Percentiles rank a stretch among this genome's conserved stretches.
Conservation (phyloP, 257 asterid species). For the Coffea eugenioides region DNA sequence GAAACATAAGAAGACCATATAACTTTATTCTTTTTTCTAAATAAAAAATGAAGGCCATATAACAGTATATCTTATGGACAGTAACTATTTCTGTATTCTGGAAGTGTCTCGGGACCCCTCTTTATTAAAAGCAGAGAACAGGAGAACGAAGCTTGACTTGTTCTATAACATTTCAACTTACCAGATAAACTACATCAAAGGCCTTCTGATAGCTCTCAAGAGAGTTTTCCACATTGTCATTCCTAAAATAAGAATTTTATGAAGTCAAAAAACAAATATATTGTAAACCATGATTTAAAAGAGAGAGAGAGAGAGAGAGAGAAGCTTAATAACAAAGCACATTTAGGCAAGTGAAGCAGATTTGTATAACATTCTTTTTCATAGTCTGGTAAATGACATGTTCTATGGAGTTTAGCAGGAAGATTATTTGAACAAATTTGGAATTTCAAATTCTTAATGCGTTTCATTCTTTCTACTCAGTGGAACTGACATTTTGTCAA, state of each 20-base stretch:
- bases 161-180: constrained; percentile 22
- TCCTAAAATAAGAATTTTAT: constrained; percentile 47
- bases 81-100: not conserved
- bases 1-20: not conserved
- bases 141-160: not conserved
- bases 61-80: not conserved
- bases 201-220: constrained; percentile 63
- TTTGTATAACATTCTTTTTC: not conserved
- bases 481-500: not conserved
- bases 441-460: not conserved
- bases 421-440: not conserved
- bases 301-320: not conserved
- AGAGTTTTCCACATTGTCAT: constrained; percentile 69
- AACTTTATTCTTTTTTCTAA: not conserved
- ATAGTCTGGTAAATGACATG: not conserved
- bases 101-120: not conserved
- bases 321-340: not conserved
- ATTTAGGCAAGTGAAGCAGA: not conserved
- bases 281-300: not conserved
- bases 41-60: not conserved
- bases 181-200: constrained; percentile 83
- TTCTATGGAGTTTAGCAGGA: not conserved
- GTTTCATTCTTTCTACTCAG: not conserved
- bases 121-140: not conserved
- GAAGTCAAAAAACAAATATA: constrained; percentile 11